Evolutionary conservation across 164 flowering plant genomes (phyloP).

Genomic region (Berberis thunbergii): DNA sequence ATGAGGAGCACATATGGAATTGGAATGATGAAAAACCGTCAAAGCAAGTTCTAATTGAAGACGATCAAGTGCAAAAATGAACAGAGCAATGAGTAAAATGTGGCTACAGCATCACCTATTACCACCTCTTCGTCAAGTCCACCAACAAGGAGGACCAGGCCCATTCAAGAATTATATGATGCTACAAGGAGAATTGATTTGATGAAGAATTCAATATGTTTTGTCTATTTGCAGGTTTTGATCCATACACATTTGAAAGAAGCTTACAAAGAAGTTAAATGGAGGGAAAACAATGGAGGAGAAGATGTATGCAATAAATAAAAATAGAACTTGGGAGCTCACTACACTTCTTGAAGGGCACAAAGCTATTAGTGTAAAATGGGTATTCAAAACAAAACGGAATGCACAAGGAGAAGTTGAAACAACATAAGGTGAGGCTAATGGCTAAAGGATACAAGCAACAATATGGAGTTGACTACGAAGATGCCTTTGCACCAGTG

Average conservation of each 20-base stretch:
- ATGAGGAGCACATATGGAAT: neutral
- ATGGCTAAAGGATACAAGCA: slow-evolving; percentile 4
- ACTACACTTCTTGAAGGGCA: neutral
- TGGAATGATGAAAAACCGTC: neutral
- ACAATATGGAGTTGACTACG: neutral
- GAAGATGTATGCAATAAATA: neutral
- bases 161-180: neutral
- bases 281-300: neutral
- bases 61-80: neutral
- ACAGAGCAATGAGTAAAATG: too few relatives aligned
- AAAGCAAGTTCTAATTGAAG: neutral
- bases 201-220: neutral
- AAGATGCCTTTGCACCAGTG: neutral
- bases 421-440: neutral
- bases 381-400: slow-evolving; percentile 1
- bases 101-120: too few relatives aligned
- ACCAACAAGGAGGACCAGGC: too few relatives aligned
- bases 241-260: neutral
- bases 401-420: neutral
- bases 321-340: neutral
- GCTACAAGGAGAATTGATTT: neutral
- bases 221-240: neutral
- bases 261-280: neutral
- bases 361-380: neutral
- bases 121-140: too few relatives aligned